Conservation (phyloP, 495 filamentous ascomycete genomes). For the Tuber brumale region DNA sequence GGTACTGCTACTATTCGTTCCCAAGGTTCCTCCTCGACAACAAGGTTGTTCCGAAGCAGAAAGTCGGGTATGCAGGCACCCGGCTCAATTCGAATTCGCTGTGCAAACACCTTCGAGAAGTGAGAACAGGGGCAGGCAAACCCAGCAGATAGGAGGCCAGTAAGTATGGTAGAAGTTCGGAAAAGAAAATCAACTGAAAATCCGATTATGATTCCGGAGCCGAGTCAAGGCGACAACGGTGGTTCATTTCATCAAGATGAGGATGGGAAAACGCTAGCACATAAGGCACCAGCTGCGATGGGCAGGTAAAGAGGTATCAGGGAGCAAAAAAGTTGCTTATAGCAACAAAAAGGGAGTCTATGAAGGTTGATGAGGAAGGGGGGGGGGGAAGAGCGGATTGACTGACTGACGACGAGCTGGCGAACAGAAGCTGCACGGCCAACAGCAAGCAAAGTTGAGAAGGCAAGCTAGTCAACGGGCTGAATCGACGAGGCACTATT, state of each 20-base stretch:
- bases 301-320: conserved; percentile 22
- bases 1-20: conserved; percentile 19
- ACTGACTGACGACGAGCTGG: conserved; percentile 21
- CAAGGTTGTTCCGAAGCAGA: conserved; percentile 8
- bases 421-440: conserved; percentile 30
- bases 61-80: conserved; percentile 30
- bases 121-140: conserved; percentile 8
- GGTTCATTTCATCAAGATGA: conserved; percentile 37
- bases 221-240: conserved; percentile 18
- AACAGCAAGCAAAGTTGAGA: conserved; percentile 25
- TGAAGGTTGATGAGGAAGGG: conserved; percentile 27
- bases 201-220: conserved; percentile 6
- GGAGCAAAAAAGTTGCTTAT: conserved; percentile 20
- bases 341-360: conserved; percentile 35
- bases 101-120: conserved; percentile 13
- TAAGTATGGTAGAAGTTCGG: conserved; percentile 18
- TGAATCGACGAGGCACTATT: not conserved
- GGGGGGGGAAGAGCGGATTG: conserved; percentile 15
- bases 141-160: conserved; percentile 17
- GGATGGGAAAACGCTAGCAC: conserved; percentile 15
- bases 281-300: conserved; percentile 26
- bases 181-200: conserved; percentile 21
- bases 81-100: conserved; percentile 16
- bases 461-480: conserved; percentile 11
- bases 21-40: conserved; percentile 3